Evolutionary conservation across 2,329 filamentous ascomycete species (phyloP).

Genomic region (Stachybotrys chlorohalonatus): DNA sequence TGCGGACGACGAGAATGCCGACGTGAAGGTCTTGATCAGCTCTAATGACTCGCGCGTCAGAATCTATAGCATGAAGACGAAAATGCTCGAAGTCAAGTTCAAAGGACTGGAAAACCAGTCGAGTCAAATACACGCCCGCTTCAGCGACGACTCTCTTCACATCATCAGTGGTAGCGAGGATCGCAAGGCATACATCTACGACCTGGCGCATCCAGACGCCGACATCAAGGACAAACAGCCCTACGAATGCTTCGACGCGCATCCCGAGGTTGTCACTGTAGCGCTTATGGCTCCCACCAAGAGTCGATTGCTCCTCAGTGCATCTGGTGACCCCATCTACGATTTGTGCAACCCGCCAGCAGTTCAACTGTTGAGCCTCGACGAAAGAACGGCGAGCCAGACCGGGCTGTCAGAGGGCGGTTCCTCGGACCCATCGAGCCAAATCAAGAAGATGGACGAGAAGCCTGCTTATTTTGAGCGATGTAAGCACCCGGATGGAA

Average conservation of each 20-base stretch:
- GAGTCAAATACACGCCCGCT: conserved; percentile 82
- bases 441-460: conserved; percentile 46
- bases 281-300: conserved; percentile 75
- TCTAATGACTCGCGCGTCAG: conserved; percentile 92
- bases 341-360: conserved; percentile 94
- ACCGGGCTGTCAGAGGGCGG: conserved; percentile 26
- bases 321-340: conserved; percentile 86
- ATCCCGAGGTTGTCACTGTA: conserved; percentile 81
- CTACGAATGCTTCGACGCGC: conserved; percentile 83
- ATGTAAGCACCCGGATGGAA: conserved; percentile 67
- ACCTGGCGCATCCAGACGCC: conserved; percentile 36
- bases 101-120: conserved; percentile 84
- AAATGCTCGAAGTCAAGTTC: conserved; percentile 79
- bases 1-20: conserved; percentile 37
- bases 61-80: conserved; percentile 80
- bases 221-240: conserved; percentile 72
- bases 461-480: conserved; percentile 71
- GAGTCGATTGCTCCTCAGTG: conserved; percentile 67
- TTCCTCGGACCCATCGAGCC: conserved; percentile 19
- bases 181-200: conserved; percentile 85
- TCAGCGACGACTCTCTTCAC: conserved; percentile 79
- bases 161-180: conserved; percentile 93
- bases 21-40: conserved; percentile 78
- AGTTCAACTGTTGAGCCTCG: conserved; percentile 67
- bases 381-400: conserved; percentile 45